A percentile compares a stretch with the other conserved stretches of the same genome.
These are phyloP conservation scores for Daedaleopsis sinensis DNA, from an alignment of 768 basidiomycete genomes.

Conservation along the genomic window DNA sequence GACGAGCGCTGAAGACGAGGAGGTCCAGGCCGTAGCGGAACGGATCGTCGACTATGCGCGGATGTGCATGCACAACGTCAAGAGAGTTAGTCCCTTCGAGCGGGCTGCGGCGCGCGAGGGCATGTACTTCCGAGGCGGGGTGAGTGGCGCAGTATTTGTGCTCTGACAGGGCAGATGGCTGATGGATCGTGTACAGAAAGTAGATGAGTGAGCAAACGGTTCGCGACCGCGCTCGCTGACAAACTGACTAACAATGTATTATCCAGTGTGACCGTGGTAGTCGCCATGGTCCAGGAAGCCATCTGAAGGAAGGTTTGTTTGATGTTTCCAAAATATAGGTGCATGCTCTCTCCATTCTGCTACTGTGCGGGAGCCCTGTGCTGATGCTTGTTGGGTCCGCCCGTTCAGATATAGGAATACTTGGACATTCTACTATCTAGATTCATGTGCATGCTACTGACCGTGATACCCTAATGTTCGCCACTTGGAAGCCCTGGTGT, in stretches of 20 bases:
- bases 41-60: conserved; percentile 70
- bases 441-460: background rate
- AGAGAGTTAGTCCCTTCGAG: conserved; percentile 74
- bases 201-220: conserved; percentile 66
- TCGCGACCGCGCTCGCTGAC: background rate
- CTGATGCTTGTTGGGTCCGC: background rate
- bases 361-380: background rate
- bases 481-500: background rate
- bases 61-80: conserved; percentile 68
- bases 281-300: conserved; percentile 67
- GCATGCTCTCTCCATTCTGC: background rate
- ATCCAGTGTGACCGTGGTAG: conserved; percentile 68
- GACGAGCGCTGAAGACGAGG: conserved; percentile 53
- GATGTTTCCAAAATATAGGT: no score
- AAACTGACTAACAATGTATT: background rate
- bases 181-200: conserved; percentile 53
- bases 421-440: background rate
- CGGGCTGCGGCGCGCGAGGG: conserved; percentile 67
- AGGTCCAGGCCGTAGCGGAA: conserved; percentile 74
- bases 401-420: background rate
- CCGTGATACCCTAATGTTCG: background rate
- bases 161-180: background rate
- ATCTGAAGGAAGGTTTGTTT: background rate
- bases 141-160: conserved; percentile 48
- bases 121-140: conserved; percentile 70